A percentile compares a stretch with the other conserved stretches of the same genome.
Conservation (phyloP, 2,329 filamentous ascomycete genomes). For the Claviceps paspali region DNA sequence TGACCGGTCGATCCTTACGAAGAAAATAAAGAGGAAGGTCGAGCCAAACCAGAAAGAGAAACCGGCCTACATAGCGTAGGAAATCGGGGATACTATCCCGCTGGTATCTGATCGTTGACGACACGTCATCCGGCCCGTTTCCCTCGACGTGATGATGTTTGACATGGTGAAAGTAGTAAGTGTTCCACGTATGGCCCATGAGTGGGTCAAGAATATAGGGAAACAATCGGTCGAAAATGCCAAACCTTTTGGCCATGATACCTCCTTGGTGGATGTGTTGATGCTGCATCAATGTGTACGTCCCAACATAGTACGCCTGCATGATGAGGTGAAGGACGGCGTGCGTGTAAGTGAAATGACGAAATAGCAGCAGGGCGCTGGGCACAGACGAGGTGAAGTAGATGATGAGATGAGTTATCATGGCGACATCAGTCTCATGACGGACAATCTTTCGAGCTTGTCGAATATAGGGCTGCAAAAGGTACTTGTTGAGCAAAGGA, state of each 20-base stretch:
- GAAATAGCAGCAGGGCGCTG: slow-evolving; percentile 50
- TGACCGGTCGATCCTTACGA: slow-evolving; percentile 38
- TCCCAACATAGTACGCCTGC: slow-evolving; percentile 53
- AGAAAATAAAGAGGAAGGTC: slow-evolving; percentile 63
- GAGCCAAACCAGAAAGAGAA: slow-evolving; percentile 58
- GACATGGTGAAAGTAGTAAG: slow-evolving; percentile 73
- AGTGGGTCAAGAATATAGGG: slow-evolving; percentile 62
- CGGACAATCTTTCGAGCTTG: slow-evolving; percentile 43
- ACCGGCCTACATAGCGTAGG: slow-evolving; percentile 56
- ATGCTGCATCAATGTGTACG: slow-evolving; percentile 71
- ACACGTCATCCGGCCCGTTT: slow-evolving; percentile 63
- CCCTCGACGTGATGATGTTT: slow-evolving; percentile 76
- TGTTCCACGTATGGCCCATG: slow-evolving; percentile 75
- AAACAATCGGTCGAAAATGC: slow-evolving; percentile 46
- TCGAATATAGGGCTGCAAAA: slow-evolving; percentile 45
- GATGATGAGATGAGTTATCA: slow-evolving; percentile 60
- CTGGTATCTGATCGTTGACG: slow-evolving; percentile 62
- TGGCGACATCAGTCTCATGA: slow-evolving; percentile 56
- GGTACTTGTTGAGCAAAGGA: slow-evolving; percentile 26
- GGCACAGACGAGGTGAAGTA: slow-evolving; percentile 57
- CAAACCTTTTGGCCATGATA: slow-evolving; percentile 40
- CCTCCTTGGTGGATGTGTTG: slow-evolving; percentile 71
- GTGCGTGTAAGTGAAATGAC: slow-evolving; percentile 52
- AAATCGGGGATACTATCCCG: slow-evolving; percentile 54
- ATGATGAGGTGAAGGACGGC: slow-evolving; percentile 50